These are phyloP conservation scores for Xylariomycetidae sp. DNA, from an alignment of 2,329 filamentous ascomycete genomes.

Conservation along the genomic window DNA sequence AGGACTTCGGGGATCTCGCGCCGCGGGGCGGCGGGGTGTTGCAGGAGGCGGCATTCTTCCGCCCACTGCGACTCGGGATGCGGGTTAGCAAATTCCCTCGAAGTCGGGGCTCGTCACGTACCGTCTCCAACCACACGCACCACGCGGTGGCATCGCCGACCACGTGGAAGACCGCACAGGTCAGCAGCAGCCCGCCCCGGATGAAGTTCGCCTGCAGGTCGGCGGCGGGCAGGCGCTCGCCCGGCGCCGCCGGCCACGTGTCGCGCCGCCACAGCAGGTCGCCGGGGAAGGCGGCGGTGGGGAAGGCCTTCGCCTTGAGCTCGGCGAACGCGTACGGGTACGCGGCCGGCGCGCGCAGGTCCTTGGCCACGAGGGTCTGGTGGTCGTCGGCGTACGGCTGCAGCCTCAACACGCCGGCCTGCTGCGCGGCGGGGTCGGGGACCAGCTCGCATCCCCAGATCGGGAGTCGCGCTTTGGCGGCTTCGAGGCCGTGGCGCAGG, in stretches of 20 bases:
- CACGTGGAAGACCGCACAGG: slow-evolving; percentile 25
- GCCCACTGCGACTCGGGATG: too few relatives aligned
- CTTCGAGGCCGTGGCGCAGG: slow-evolving; percentile 25
- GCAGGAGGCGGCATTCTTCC: slow-evolving; percentile 28
- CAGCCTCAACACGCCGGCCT: slow-evolving; percentile 27
- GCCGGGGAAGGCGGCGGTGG: slow-evolving; percentile 16
- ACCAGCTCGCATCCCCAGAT: slow-evolving; percentile 27
- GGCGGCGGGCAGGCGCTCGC: slow-evolving; percentile 13
- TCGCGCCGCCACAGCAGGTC: slow-evolving; percentile 20
- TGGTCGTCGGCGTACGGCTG: slow-evolving; percentile 19
- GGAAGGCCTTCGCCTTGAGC: slow-evolving; percentile 22
- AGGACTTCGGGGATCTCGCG: slow-evolving; percentile 21
- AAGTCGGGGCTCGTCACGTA: too few relatives aligned
- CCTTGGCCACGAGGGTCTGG: slow-evolving; percentile 21
- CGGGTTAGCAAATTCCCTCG: too few relatives aligned
- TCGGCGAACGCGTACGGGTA: slow-evolving; percentile 21
- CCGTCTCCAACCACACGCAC: slow-evolving; percentile 25
- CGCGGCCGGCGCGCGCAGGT: slow-evolving; percentile 15
- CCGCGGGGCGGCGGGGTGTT: slow-evolving; percentile 18
- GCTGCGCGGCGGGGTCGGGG: slow-evolving; percentile 23
- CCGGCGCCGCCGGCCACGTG: slow-evolving; percentile 20
- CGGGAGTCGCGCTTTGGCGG: slow-evolving; percentile 23
- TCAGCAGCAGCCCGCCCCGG: slow-evolving; percentile 23
- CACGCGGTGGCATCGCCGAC: slow-evolving; percentile 29
- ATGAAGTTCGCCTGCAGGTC: slow-evolving; percentile 27